Evolutionary conservation across 257 asterid species (phyloP), one percentile per base, ranked within the genome.

Genomic region (Buddleja alternifolia): DNA sequence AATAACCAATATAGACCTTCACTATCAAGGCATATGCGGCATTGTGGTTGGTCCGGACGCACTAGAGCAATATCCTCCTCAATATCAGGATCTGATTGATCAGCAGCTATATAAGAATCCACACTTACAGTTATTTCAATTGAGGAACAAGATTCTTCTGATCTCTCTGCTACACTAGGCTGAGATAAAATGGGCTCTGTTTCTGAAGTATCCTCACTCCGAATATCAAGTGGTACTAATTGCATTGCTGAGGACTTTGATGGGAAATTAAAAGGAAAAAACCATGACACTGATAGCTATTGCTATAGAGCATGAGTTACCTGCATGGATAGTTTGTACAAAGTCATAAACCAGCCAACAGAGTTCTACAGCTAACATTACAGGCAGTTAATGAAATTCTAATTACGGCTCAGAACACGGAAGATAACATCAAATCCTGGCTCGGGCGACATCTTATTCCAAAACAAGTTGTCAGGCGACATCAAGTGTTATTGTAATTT

Each of bases 21-120:
- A 17, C 63, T 83, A 36, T 94, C 99, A 69, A 94, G 90, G 87
- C 99, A 94, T 80, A 94, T 94, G 79, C 99, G 97, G 72, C 99
- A 94, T 42, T 87, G 94, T 37, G 93, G 90, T 71, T 83, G 97
- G 74, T 94, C 99, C 6, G 81, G 48, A 41, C 83, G 76, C 24
- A 90, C 90, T 63, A 90, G 79, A 57, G 78, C 80, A 50, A 77
- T 68, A 77, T 67, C 82, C 75, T 84, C 90, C 48, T 79, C 86
- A 63, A 72, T 80, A 66, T 69, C 89, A 47, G 63, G 69, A 83
- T 72, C 62, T 48, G 84, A 70, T 53, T 76, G 75, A 63, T 62
- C 83, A 80, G 66, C 66, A 41, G 86, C 63, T 39, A 65, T 62
- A 73, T 84, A 83, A 68, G 83, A 77, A 73, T 85, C 93, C 51